A percentile compares a stretch with the other conserved stretches of the same genome.
Conservation (phyloP, 2,329 filamentous ascomycete genomes). For the Hypoxylon sp. region DNA sequence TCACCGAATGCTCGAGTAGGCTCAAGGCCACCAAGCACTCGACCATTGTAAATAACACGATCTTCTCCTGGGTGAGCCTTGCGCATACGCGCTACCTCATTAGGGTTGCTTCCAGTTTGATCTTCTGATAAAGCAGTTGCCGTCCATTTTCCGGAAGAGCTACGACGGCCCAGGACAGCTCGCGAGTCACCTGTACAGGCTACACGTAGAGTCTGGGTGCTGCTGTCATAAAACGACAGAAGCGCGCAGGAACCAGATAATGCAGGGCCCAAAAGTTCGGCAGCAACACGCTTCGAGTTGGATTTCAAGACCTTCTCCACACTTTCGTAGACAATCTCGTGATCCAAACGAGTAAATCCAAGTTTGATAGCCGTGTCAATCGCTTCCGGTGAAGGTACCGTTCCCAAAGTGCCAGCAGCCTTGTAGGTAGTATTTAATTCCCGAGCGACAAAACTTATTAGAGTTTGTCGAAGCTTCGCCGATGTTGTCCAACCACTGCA, state of each 20-base stretch:
- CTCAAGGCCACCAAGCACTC: constrained; percentile 92
- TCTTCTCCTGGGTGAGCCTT: constrained; percentile 91
- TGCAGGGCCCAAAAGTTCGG: constrained; percentile 91
- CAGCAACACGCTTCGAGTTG: constrained; percentile 90
- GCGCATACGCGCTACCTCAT: constrained; percentile 86
- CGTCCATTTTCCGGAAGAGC: constrained; percentile 87
- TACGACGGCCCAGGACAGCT: constrained; percentile 88
- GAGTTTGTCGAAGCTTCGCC: constrained; percentile 90
- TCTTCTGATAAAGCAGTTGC: constrained; percentile 92
- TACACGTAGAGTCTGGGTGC: constrained; percentile 88
- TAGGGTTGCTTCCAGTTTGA: constrained; percentile 91
- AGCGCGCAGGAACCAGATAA: constrained; percentile 97
- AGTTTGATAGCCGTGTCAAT: constrained; percentile 94
- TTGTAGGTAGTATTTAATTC: constrained; percentile 96
- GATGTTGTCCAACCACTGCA: constrained; percentile 96
- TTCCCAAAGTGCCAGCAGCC: constrained; percentile 71
- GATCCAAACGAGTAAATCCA: constrained; percentile 88
- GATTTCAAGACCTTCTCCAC: constrained; percentile 92
- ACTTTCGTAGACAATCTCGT: constrained; percentile 95
- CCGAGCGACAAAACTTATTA: constrained; percentile 92
- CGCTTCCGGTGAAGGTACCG: constrained; percentile 81
- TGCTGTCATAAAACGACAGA: constrained; percentile 94
- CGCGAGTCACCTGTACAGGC: constrained; percentile 97
- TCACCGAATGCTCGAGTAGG: constrained; percentile 96
- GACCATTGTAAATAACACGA: constrained; percentile 87